Base-by-base conservation (phyloP, 176 grass and related monocot genomes). In the Triticum turgidum region DNA sequence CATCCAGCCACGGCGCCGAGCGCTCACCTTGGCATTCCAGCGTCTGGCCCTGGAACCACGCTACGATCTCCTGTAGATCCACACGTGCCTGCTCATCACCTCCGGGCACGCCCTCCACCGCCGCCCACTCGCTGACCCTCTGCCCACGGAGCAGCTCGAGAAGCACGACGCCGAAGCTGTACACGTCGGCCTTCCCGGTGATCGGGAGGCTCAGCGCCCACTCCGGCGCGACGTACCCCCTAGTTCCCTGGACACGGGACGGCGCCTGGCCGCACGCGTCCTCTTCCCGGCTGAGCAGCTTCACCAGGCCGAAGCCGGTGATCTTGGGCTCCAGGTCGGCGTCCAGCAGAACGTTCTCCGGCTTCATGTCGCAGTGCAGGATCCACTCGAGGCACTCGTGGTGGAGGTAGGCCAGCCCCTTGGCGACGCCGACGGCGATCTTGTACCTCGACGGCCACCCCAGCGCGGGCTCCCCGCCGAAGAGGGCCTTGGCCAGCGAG, bases 331-430 rank as follows among this genome's bases (percentile, higher is more conserved):
- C 83, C 8, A 77, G 81, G 27, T 91, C 88, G 6, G 22, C 44
- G 59, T 91, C 91, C 13, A 95, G 80, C 21, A 95, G 90, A 20
- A 95, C 91, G 30, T 95, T 95, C 85, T 95, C 91, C 15, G 94
- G 91, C 73, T 95, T 95, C 41, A 95, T 61, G 42, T 93, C 89
- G 75, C 94, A 93, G 59, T 95, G 94, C 45, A 95, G 81, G 75
- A 96, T 81, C 91, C 94, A 93, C 73, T 96, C 91, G 2, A 91
- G 86, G 52, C 94, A 96, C 62, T 91, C 89, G 24, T 96, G 94
- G 66, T 95, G 91, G 7, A 93, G 91, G 77, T 95, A 92, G 0
- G 85, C 79, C 24, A 94, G 59, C 11, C 87, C 90, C 77, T 88
- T 90, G 61, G 87, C 82, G 18, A 94, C 85, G 6, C 90, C 94